Evolutionary conservation across 176 grass and related monocot genomes (phyloP), one percentile per base, ranked within the genome.

Genomic region (Hsuehochloa calcarea): DNA sequence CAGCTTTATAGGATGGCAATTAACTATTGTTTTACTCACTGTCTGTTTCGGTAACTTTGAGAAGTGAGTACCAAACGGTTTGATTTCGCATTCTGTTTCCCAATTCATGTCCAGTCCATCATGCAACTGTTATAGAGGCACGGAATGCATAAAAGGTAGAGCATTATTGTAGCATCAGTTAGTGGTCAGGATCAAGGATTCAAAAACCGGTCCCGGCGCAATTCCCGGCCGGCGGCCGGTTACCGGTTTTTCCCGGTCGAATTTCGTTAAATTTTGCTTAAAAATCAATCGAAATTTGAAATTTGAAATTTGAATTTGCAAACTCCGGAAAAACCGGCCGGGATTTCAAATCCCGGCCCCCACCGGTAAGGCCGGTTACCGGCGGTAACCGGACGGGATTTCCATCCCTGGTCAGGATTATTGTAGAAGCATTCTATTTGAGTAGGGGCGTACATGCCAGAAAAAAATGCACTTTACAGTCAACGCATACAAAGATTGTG

Each of bases 361-460:
- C n/a, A n/a, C n/a, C n/a, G n/a, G n/a, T n/a, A n/a, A n/a, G n/a
- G n/a, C n/a, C n/a, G n/a, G n/a, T n/a, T n/a, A n/a, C n/a, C n/a
- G n/a, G n/a, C n/a, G n/a, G n/a, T n/a, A n/a, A n/a, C n/a, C n/a
- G n/a, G n/a, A n/a, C n/a, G n/a, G n/a, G n/a, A n/a, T n/a, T n/a
- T n/a, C n/a, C n/a, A n/a, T n/a, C n/a, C n/a, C n/a, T 61, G 82
- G 45, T 19, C 40, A 76, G 11, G 77, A 8, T 70, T 81, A 44
- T 59, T 52, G 22, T 29, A 22, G 43, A 68, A 84, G 19, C 37
- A 64, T 85, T 29, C 15, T 69, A 68, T 60, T 2, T 25, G 40
- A 44, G 68, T 67, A 58, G 52, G 25, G 65, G 17, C 7, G 4
- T 27, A 55, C 9, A 13, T 64, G 16, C 45, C 55, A 74, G n/a